Conservation (phyloP, 768 basidiomycete genomes). For the Amanita molliuscula region DNA sequence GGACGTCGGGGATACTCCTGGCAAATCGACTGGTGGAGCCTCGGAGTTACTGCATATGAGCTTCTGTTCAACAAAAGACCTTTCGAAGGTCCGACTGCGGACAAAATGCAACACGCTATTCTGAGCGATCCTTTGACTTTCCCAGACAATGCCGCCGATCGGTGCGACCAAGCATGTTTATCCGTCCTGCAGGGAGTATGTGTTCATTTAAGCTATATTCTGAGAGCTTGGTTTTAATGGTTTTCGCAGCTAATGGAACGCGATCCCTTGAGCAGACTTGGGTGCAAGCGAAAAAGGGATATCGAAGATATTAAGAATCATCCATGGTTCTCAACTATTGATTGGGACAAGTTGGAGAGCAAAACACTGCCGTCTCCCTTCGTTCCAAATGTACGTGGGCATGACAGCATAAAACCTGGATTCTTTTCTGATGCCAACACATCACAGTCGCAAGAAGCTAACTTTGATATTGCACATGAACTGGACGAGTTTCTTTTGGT, state of each 20-base stretch:
- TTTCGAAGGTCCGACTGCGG: constrained; percentile 84
- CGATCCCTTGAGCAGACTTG: constrained; percentile 67
- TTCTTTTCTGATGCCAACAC: background rate
- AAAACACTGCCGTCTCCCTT: constrained; percentile 75
- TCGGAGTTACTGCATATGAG: constrained; percentile 86
- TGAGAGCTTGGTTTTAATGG: constrained; percentile 9
- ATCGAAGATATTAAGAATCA: constrained; percentile 72
- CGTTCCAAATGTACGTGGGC: constrained; percentile 75
- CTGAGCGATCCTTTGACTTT: constrained; percentile 69
- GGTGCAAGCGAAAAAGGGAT: constrained; percentile 60
- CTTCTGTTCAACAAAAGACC: constrained; percentile 77
- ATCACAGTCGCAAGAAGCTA: constrained; percentile 83
- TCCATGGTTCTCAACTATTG: constrained; percentile 74
- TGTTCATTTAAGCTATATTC: constrained; percentile 9
- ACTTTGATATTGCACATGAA: constrained; percentile 96
- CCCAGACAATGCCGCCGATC: constrained; percentile 54
- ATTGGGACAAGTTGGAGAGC: constrained; percentile 70
- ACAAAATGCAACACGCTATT: constrained; percentile 84
- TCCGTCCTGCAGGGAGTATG: constrained; percentile 59
- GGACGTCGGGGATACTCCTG: constrained; percentile 87
- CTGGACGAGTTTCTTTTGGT: constrained; percentile 96
- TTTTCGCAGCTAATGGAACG: constrained; percentile 70
- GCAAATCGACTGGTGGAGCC: constrained; percentile 93
- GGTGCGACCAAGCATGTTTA: constrained; percentile 58
- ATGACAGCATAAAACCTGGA: background rate